Conservation (phyloP, 768 basidiomycete species). For the Russula sp. region DNA sequence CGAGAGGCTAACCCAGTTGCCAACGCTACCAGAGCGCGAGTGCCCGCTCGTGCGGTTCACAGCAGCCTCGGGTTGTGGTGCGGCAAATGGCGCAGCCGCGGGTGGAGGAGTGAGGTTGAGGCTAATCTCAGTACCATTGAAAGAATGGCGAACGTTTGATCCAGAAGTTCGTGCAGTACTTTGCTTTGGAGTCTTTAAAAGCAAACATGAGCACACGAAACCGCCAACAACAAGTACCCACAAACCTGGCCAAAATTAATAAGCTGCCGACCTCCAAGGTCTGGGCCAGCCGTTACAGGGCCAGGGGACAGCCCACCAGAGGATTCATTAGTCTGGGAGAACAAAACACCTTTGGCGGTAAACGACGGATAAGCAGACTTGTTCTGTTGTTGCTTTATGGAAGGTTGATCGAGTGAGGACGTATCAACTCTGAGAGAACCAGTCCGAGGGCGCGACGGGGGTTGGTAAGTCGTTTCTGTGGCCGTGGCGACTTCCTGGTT, state of each 20-base stretch:
- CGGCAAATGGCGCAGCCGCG: constrained; percentile 38
- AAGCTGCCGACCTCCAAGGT: constrained; percentile 76
- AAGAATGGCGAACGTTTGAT: constrained; percentile 58
- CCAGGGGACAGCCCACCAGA: constrained; percentile 61
- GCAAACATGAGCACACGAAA: constrained; percentile 8
- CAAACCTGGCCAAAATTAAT: constrained; percentile 62
- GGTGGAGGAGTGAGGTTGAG: constrained; percentile 52
- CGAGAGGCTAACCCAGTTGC: constrained; percentile 65
- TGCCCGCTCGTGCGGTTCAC: constrained; percentile 51
- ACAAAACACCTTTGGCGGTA: constrained; percentile 42
- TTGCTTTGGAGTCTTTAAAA: constrained; percentile 31
- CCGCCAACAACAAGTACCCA: background rate
- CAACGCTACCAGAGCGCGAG: constrained; percentile 71
- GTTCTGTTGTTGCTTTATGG: constrained; percentile 60
- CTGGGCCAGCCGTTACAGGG: constrained; percentile 79
- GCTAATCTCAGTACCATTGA: constrained; percentile 63
- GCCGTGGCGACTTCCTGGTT: constrained; percentile 36
- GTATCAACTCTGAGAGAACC: constrained; percentile 73
- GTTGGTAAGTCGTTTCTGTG: constrained; percentile 40
- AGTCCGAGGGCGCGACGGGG: constrained; percentile 50
- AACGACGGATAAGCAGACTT: constrained; percentile 77
- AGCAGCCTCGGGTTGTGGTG: constrained; percentile 34
- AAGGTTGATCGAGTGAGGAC: constrained; percentile 44
- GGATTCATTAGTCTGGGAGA: constrained; percentile 53
- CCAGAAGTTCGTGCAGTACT: constrained; percentile 35